Evolutionary conservation across 495 filamentous ascomycete genomes (phyloP), one percentile per base, ranked within the genome.

Genomic region (Penicillium robsamsonii): DNA sequence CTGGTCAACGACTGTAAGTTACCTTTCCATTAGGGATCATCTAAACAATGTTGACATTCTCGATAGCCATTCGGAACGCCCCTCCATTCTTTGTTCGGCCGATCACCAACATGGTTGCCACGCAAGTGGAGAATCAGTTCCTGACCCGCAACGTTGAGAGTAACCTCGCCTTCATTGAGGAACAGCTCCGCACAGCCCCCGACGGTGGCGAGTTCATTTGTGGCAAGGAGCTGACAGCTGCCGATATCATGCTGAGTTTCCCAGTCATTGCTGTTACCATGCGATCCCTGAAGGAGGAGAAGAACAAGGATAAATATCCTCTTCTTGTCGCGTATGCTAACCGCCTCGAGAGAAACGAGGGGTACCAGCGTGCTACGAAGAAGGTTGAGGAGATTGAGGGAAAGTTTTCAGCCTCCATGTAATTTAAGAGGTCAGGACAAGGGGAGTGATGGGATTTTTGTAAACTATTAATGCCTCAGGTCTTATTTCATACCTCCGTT

Each of bases 61-160:
- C 24, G 11, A 22, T 48, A 87, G 84, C 63, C 12, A 75, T 97
- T 48, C 84, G 82, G 56, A 79, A 81, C 12, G 71, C 83, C 5
- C 81, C 84, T 6, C 91, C 91, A 2, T 96, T 96, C 81, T 91
- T 96, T 77, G 74, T 97, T 66, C 87, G 86, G 41, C 90, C 89
- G 17, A 80, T 97, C 55, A 87, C 89, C 8, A 66, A 72, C 15
- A 67, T 79, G 17, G 83, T 96, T 13, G 84, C 84, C 37, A 70
- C 73, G 55, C 83, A 85, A 30, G 73, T 96, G 27, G 74, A 85
- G 27, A 64, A 72, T 3, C 63, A 61, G 10, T 91, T 85, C 62
- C 69, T 95, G 29, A 69, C 77, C 7, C 84, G 84, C 18, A 87
- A 90, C 46, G 72, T 89, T 42, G 74, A 81, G 43, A 75, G 75